Evolutionary conservation across 2,329 filamentous ascomycete genomes (phyloP), one percentile per base, ranked within the genome.

Genomic region (Diaporthe amygdali): DNA sequence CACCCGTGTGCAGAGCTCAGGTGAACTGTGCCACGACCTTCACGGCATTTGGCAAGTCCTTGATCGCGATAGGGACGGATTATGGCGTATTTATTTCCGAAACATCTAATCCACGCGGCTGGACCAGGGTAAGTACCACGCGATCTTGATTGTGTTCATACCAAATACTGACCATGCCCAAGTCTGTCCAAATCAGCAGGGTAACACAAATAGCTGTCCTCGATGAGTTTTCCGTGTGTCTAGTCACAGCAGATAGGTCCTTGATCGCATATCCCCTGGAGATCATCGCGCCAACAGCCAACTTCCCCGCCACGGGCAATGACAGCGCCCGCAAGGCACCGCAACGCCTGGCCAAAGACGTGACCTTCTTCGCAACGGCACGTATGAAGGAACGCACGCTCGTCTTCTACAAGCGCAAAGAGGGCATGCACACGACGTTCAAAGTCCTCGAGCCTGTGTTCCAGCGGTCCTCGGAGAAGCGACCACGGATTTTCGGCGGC

Each of bases 11-110:
- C 78, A 89, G 94, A 76, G 93, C 96, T 39, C 88, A 91, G 66
- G 95, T 99, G 75, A 96, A 99, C 79, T 99, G 96, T 80, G 94
- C 96, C 0, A 96, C 96, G 3, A 93, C 94, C 0, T 99, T 99
- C 81, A 91, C 91, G 34, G 93, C 93, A 0, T 93, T 92, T 78
- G 94, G 94, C 34, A 96, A 93, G 80, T 90, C 93, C 56, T 94
- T 98, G 88, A 92, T 97, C 76, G 96, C 96, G 14, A 93, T 99
- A 70, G 96, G 97, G 52, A 99, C 96, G 1, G 96, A 99, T 78
- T 95, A 93, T 80, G 96, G 96, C 39, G 94, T 99, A 5, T 99
- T 91, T 79, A 93, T 97, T 59, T 93, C 96, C 4, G 94, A 97
- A 75, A 91, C 94, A 66, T 91, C 93, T 66, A 96, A 98, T 78